These are phyloP conservation scores for Spergularia bocconei DNA, from an alignment of 148 eudicot genomes.

Conservation along the genomic window DNA sequence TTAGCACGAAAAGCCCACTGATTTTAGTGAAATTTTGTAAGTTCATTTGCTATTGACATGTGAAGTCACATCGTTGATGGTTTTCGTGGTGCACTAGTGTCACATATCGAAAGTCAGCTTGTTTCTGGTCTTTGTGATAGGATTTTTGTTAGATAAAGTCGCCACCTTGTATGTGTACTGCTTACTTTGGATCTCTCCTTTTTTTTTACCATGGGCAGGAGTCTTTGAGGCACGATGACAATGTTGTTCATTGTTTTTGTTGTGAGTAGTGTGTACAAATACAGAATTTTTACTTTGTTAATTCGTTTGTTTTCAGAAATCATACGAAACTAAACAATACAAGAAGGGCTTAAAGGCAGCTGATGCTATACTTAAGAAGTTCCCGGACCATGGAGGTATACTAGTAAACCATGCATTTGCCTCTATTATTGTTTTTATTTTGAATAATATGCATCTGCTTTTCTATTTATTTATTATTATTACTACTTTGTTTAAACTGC, in stretches of 20 bases:
- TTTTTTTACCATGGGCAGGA: neutral
- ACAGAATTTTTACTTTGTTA: neutral
- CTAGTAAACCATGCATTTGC: constrained; percentile 9
- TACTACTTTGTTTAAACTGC: neutral
- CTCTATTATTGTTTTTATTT: neutral
- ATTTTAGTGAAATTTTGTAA: neutral
- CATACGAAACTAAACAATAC: constrained; percentile 94
- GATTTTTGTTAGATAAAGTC: too few species aligned
- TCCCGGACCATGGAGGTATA: constrained; percentile 97
- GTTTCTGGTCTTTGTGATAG: too few species aligned
- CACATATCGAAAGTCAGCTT: too few species aligned
- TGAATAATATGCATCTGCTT: neutral
- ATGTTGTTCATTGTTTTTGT: neutral
- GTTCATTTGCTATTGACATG: neutral
- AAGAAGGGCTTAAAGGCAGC: constrained; percentile 99
- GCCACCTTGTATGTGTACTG: too few species aligned
- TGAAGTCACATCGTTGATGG: neutral
- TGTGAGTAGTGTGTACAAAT: neutral
- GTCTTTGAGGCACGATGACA: neutral
- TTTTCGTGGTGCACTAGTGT: too few species aligned
- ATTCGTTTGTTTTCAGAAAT: constrained; percentile 53
- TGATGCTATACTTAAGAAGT: constrained; percentile 88
- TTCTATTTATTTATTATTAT: neutral
- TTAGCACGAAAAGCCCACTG: too few species aligned
- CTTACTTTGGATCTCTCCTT: too few species aligned